Percentiles rank a stretch among this genome's conserved stretches.
phyloP scores from a whole-genome alignment of 176 grass and related monocot genomes.

The Coix lacrymajobi region DNA sequence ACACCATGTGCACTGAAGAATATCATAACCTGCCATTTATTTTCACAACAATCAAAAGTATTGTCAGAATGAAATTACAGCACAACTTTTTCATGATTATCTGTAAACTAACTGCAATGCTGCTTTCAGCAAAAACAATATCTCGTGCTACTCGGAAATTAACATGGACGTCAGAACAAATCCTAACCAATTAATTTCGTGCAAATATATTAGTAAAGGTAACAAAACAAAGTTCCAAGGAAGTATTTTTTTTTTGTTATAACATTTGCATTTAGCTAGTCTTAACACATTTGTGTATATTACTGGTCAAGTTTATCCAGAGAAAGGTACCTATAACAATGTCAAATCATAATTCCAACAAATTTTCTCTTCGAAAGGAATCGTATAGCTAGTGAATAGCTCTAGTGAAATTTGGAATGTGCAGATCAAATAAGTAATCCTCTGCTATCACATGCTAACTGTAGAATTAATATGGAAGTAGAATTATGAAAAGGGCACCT shows the following conservation, averaged over 20 bases:
- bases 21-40: conserved; percentile 76
- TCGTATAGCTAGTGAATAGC: neutral
- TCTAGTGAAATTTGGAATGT: neutral
- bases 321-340: neutral
- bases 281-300: neutral
- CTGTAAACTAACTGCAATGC: neutral
- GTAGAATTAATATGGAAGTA: neutral
- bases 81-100: neutral
- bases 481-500: conserved; percentile 39
- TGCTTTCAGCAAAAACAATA: neutral
- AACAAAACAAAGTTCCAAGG: neutral
- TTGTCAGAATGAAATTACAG: conserved; percentile 12
- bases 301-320: neutral
- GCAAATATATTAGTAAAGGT: neutral
- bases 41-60: neutral
- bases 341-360: neutral
- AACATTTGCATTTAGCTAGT: neutral
- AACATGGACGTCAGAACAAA: neutral
- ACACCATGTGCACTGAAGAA: conserved; percentile 99
- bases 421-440: neutral
- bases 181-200: neutral
- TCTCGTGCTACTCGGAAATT: neutral
- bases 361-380: neutral
- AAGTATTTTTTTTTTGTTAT: neutral
- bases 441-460: neutral